A percentile compares a stretch with the other conserved stretches of the same genome.
These are phyloP conservation scores for Trichoderma sp. DNA, from an alignment of 2,329 filamentous ascomycete genomes.

Conservation along the genomic window DNA sequence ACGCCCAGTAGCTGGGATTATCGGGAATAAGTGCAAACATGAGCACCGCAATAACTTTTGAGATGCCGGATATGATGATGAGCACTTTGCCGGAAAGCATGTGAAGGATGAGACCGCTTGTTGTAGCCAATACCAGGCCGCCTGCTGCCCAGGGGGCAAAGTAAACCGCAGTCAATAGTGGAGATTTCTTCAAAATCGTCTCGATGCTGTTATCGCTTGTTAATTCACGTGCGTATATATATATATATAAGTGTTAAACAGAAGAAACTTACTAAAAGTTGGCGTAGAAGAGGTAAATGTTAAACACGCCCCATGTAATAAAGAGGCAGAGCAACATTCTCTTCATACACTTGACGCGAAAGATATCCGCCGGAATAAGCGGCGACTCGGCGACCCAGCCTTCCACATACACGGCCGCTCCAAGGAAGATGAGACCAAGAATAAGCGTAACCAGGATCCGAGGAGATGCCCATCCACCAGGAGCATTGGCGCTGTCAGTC, in stretches of 20 bases:
- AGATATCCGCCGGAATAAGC: constrained; percentile 65
- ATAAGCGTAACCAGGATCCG: constrained; percentile 65
- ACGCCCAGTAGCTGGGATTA: constrained; percentile 64
- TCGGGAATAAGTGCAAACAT: constrained; percentile 61
- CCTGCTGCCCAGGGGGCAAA: constrained; percentile 61
- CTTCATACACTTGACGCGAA: constrained; percentile 64
- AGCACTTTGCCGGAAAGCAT: constrained; percentile 57
- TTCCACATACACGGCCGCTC: constrained; percentile 64
- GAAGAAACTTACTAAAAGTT: constrained; percentile 60
- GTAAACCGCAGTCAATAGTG: constrained; percentile 62
- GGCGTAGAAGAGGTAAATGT: constrained; percentile 65
- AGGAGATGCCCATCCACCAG: constrained; percentile 64
- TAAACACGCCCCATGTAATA: constrained; percentile 57
- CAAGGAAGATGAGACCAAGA: constrained; percentile 58
- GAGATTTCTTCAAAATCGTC: constrained; percentile 54
- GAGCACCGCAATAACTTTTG: constrained; percentile 54
- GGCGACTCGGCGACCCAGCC: constrained; percentile 64
- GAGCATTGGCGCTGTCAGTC: constrained; percentile 66
- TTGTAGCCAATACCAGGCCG: constrained; percentile 59
- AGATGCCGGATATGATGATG: constrained; percentile 55
- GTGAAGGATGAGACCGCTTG: constrained; percentile 61
- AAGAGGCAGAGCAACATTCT: constrained; percentile 59
- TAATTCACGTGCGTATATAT: neutral
- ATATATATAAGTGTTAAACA: accelerated
- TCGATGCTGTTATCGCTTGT: constrained; percentile 49